A percentile compares a stretch with the other conserved stretches of the same genome.
phyloP scores from a whole-genome alignment of 2,329 filamentous ascomycete species.

The Fusarium sp. region DNA sequence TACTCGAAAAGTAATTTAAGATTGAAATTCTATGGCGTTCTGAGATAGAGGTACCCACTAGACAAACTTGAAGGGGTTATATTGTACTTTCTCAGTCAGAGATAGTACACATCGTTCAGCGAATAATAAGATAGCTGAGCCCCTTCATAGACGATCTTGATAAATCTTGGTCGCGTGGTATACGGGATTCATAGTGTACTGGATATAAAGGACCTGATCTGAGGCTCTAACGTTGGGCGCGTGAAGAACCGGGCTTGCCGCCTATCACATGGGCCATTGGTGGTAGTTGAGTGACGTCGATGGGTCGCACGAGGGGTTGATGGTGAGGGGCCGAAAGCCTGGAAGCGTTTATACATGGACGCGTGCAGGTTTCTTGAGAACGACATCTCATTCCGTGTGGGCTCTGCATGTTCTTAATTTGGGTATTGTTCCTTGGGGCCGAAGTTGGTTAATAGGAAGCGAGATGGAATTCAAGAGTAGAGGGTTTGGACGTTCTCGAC shows the following conservation, averaged over 20 bases:
- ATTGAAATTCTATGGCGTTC: no score
- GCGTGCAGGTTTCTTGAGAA: conserved; percentile 11
- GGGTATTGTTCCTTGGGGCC: background rate
- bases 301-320: conserved; percentile 29
- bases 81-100: background rate
- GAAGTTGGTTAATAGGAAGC: background rate
- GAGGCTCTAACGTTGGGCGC: conserved; percentile 23
- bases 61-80: no score
- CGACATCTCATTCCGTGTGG: conserved; percentile 6
- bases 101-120: background rate
- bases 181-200: background rate
- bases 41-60: no score
- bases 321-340: conserved; percentile 20
- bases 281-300: conserved; percentile 39
- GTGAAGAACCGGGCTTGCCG: conserved; percentile 39
- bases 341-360: conserved; percentile 11
- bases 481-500: background rate
- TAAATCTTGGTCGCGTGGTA: conserved; percentile 3
- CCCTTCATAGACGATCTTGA: background rate
- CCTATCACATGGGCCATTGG: conserved; percentile 39
- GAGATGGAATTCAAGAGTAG: background rate
- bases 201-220: conserved; percentile 1
- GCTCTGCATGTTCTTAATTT: conserved; percentile 13
- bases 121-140: conserved; percentile 1
- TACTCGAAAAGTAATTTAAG: no score